phyloP scores from a whole-genome alignment of 495 filamentous ascomycete species.

The Thozetella sp. region DNA sequence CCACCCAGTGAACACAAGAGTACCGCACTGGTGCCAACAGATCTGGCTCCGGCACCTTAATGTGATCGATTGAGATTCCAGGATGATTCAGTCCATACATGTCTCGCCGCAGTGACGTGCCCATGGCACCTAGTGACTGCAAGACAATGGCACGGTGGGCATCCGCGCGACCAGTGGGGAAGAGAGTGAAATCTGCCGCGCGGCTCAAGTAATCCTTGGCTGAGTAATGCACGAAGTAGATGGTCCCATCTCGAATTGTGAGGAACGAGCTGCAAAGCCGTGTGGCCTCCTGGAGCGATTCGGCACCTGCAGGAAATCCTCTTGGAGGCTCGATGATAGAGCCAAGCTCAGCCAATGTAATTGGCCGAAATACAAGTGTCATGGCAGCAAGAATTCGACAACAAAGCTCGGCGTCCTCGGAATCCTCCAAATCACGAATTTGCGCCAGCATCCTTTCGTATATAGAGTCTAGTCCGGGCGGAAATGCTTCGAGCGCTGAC shows the following conservation, averaged over 20 bases:
- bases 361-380: conserved; percentile 14
- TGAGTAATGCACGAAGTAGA: conserved; percentile 39
- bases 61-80: conserved; percentile 5
- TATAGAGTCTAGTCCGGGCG: conserved; percentile 12
- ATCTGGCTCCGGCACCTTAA: conserved; percentile 19
- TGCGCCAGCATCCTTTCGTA: conserved; percentile 22
- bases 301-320: background rate
- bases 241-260: conserved; percentile 18
- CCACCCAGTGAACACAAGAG: conserved; percentile 34
- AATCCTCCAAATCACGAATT: conserved; percentile 7
- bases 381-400: conserved; percentile 12
- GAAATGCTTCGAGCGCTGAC: conserved; percentile 7
- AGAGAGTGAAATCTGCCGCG: background rate
- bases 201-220: conserved; percentile 30
- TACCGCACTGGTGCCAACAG: conserved; percentile 28
- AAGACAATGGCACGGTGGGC: conserved; percentile 18
- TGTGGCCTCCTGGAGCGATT: conserved; percentile 10
- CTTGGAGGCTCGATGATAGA: conserved; percentile 7
- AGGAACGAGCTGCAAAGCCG: conserved; percentile 26
- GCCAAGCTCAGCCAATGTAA: conserved; percentile 16
- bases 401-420: too few relatives aligned
- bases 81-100: conserved; percentile 3
- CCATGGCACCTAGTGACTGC: conserved; percentile 19
- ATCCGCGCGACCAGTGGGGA: background rate
- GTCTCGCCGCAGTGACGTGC: conserved; percentile 6